Conservation (phyloP, 768 basidiomycete species). For the Podaxis mareebaensis region DNA sequence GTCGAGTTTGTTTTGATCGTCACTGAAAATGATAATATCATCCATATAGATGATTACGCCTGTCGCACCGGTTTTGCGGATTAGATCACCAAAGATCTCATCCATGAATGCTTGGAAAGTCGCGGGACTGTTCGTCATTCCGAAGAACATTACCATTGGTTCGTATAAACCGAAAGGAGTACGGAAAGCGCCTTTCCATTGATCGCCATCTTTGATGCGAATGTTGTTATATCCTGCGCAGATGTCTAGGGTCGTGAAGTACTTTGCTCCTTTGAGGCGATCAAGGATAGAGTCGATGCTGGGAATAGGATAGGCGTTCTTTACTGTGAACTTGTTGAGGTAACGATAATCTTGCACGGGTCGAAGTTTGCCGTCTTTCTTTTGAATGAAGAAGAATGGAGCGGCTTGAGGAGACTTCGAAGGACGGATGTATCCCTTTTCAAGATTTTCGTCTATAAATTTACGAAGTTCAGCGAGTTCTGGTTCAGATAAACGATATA, state of each 20-base stretch:
- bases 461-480: no score
- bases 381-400: no score
- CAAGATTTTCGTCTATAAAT: no score
- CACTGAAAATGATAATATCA: conserved; percentile 35
- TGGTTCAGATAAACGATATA: no score
- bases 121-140: conserved; percentile 18
- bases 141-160: conserved; percentile 24
- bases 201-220: conserved; percentile 18
- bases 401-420: no score
- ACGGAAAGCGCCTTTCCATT: no score
- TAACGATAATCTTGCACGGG: no score
- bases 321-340: no score
- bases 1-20: conserved; percentile 5
- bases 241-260: background rate
- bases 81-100: conserved; percentile 15
- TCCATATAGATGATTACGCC: conserved; percentile 40
- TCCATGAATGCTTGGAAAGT: conserved; percentile 22
- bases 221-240: conserved; percentile 33
- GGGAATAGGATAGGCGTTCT: no score
- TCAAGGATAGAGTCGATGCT: no score
- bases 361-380: no score
- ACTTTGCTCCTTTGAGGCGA: conserved; percentile 20
- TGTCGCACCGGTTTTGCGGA: conserved; percentile 16
- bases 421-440: no score
- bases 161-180: conserved; percentile 19